Conservation (phyloP, 2,329 filamentous ascomycete genomes). For the Apiospora phragmitis region DNA sequence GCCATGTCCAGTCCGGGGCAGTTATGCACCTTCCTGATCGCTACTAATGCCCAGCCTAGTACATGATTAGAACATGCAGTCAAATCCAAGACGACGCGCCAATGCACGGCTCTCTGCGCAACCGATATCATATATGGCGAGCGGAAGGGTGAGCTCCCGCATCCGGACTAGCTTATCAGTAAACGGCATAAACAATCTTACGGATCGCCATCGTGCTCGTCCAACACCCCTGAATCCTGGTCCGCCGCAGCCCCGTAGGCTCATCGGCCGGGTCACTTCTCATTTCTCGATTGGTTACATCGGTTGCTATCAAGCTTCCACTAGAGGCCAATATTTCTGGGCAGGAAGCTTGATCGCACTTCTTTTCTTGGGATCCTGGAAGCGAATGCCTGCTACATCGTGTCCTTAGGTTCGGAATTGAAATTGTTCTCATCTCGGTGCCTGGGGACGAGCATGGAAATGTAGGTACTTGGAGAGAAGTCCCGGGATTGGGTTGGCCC, state of each 20-base stretch:
- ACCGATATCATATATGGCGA: background rate
- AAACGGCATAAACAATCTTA: background rate
- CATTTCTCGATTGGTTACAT: background rate
- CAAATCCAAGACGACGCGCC: background rate
- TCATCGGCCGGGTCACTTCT: background rate
- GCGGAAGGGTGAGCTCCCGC: background rate
- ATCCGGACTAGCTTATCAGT: background rate
- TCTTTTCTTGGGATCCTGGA: background rate
- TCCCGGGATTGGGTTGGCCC: no score
- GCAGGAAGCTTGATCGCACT: constrained; percentile 3
- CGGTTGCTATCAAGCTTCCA: background rate
- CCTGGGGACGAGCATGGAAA: background rate
- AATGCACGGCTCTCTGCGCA: background rate
- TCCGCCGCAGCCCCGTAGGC: background rate
- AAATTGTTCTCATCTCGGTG: background rate
- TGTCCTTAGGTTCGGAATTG: background rate
- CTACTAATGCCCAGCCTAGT: background rate
- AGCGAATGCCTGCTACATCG: background rate
- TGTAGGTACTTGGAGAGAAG: background rate
- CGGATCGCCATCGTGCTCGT: background rate
- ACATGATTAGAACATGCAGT: background rate
- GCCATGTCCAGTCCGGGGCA: background rate
- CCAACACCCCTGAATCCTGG: background rate
- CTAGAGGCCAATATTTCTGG: background rate
- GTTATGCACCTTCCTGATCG: background rate